A percentile compares a stretch with the other conserved stretches of the same genome.
phyloP scores from a whole-genome alignment of 768 basidiomycete species.

The Russula emetica region DNA sequence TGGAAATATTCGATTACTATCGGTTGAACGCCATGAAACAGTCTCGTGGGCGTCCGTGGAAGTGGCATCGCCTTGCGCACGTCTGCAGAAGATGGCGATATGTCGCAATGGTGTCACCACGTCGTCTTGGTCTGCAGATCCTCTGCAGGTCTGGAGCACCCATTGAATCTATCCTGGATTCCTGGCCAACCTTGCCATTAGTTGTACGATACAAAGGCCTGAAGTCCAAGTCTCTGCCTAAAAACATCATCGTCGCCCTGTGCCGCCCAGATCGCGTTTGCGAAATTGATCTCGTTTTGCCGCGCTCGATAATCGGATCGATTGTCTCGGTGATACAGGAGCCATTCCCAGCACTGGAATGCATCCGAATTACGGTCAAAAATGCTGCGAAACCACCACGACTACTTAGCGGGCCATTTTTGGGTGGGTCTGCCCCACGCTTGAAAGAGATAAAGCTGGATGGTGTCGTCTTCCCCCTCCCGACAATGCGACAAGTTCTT shows the following conservation, averaged over 20 bases:
- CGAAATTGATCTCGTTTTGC: not conserved
- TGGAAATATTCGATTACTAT: constrained; percentile 5
- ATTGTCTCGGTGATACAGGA: constrained; percentile 31
- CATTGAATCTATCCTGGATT: not conserved
- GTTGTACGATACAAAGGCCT: not conserved
- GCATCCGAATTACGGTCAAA: constrained; percentile 30
- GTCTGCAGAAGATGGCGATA: constrained; percentile 5
- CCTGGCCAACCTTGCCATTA: constrained; percentile 6
- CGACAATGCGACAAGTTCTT: constrained; percentile 7
- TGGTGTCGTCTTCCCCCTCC: not conserved
- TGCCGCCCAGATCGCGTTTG: not conserved
- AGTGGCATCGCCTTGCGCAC: constrained; percentile 2
- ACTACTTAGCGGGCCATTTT: not conserved
- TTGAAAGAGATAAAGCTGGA: not conserved
- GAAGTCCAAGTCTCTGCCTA: not conserved
- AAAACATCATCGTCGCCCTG: not conserved
- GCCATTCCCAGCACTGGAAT: constrained; percentile 26
- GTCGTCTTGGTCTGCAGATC: not conserved
- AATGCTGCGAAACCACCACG: constrained; percentile 36
- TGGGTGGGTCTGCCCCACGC: constrained; percentile 10
- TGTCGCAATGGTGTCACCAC: not conserved
- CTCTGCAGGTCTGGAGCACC: not conserved
- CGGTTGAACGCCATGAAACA: not conserved
- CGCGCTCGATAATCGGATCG: constrained; percentile 12
- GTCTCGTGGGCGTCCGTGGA: not conserved